A percentile compares a stretch with the other conserved stretches of the same genome.
phyloP scores from a whole-genome alignment of 805 yeast species.

The Lachancea mirantina region DNA sequence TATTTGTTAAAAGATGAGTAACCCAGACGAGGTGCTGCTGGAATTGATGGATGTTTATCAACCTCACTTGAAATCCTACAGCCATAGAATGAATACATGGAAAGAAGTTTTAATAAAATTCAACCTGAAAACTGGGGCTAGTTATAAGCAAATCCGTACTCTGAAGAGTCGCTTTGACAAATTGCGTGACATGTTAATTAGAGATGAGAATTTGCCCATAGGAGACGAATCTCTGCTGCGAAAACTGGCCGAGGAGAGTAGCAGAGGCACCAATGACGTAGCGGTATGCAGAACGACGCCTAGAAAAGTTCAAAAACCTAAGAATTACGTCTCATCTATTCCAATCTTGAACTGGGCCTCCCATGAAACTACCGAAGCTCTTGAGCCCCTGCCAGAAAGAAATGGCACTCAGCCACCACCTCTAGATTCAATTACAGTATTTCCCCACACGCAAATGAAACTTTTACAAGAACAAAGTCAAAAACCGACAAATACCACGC shows the following conservation, averaged over 20 bases:
- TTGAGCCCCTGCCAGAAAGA: too few relatives aligned
- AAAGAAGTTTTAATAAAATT: slow-evolving; percentile 19
- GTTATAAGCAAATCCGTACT: slow-evolving; percentile 27
- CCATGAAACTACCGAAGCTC: too few relatives aligned
- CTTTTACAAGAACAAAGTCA: slow-evolving; percentile 5
- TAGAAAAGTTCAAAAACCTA: too few relatives aligned
- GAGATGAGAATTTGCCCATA: slow-evolving; percentile 10
- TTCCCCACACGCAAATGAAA: slow-evolving; percentile 12
- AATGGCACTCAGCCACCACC: slow-evolving; percentile 7
- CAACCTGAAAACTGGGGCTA: slow-evolving; percentile 18
- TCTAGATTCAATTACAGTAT: slow-evolving; percentile 10
- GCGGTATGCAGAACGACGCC: not conserved
- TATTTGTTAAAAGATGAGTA: too few relatives aligned
- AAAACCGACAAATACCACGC: not conserved
- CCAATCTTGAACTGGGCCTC: too few relatives aligned
- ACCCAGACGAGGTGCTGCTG: slow-evolving; percentile 17
- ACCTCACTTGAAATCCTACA: slow-evolving; percentile 25
- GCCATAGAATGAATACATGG: slow-evolving; percentile 25
- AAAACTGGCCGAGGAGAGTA: slow-evolving; percentile 10
- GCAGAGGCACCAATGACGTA: not conserved
- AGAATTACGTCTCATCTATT: too few relatives aligned
- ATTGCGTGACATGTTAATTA: slow-evolving; percentile 13
- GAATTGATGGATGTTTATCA: slow-evolving; percentile 20
- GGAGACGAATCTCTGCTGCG: slow-evolving; percentile 11
- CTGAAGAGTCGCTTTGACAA: slow-evolving; percentile 25